Percentiles rank a stretch among this genome's conserved stretches.
phyloP scores from a whole-genome alignment of 2,329 filamentous ascomycete species.

The Claviceps sorghi region DNA sequence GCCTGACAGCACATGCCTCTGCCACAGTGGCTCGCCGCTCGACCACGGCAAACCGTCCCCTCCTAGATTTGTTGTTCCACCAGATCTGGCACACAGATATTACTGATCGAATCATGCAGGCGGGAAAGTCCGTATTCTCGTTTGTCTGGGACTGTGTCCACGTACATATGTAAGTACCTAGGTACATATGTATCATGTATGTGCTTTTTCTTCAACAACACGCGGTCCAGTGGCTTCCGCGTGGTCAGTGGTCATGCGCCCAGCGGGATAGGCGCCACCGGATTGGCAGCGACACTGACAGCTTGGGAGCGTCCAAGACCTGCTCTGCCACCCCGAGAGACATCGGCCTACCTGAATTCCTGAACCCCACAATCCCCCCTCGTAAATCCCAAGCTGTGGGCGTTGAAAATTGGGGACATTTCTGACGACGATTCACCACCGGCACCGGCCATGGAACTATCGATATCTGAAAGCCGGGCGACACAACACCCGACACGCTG shows the following conservation, averaged over 20 bases:
- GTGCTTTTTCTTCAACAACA: not conserved
- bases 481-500: not conserved
- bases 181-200: not conserved
- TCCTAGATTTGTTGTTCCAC: conserved; percentile 2
- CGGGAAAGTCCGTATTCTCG: conserved; percentile 1
- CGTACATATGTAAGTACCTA: not conserved
- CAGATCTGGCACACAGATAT: conserved; percentile 5
- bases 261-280: not conserved
- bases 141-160: not conserved
- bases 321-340: not conserved
- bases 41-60: not conserved
- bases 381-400: not conserved
- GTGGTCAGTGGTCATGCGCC: not conserved
- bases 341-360: not conserved
- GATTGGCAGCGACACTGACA: not conserved
- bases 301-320: not conserved
- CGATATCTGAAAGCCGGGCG: not conserved
- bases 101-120: conserved; percentile 2
- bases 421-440: not conserved
- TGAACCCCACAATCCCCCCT: not conserved
- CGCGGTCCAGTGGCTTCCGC: not conserved
- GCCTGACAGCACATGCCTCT: not conserved
- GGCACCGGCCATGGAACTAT: not conserved
- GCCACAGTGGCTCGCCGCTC: not conserved
- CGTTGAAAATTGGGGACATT: not conserved